Evolutionary conservation across 441 rosid species (phyloP).

Genomic region (Aquilaria agallochum): DNA sequence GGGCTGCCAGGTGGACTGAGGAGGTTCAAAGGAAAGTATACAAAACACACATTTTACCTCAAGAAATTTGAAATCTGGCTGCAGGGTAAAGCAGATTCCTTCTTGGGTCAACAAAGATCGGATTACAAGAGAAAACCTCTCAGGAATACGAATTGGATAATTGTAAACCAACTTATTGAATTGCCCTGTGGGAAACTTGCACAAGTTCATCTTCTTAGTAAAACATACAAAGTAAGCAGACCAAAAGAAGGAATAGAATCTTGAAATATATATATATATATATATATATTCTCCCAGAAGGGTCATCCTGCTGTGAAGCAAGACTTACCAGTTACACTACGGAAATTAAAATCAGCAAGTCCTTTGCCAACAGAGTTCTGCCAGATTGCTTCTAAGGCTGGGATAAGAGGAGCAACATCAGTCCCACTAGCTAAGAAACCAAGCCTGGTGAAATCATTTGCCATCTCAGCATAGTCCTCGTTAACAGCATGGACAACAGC

Average conservation of each 20-base stretch:
- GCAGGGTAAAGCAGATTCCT: constrained; percentile 86
- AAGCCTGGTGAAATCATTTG: constrained; percentile 97
- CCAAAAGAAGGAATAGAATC: constrained; percentile 8
- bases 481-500: constrained; percentile 98
- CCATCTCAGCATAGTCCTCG: constrained; percentile 96
- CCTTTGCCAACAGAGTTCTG: constrained; percentile 93
- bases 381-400: constrained; percentile 97
- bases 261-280: background rate
- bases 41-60: constrained; percentile 49
- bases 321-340: constrained; percentile 78
- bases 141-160: constrained; percentile 95
- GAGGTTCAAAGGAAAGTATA: constrained; percentile 2
- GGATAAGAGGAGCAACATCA: constrained; percentile 88
- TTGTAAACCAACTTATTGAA: constrained; percentile 86
- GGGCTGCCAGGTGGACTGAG: too few species aligned
- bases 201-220: constrained; percentile 6
- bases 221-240: background rate
- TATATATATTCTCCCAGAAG: background rate
- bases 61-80: constrained; percentile 95
- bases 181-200: constrained; percentile 49
- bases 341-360: constrained; percentile 89
- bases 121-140: constrained; percentile 92
- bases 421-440: constrained; percentile 94
- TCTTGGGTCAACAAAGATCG: constrained; percentile 93
- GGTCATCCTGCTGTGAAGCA: background rate